phyloP scores from a whole-genome alignment of 148 eudicot genomes.

The Rhododendron ferrugineum region DNA sequence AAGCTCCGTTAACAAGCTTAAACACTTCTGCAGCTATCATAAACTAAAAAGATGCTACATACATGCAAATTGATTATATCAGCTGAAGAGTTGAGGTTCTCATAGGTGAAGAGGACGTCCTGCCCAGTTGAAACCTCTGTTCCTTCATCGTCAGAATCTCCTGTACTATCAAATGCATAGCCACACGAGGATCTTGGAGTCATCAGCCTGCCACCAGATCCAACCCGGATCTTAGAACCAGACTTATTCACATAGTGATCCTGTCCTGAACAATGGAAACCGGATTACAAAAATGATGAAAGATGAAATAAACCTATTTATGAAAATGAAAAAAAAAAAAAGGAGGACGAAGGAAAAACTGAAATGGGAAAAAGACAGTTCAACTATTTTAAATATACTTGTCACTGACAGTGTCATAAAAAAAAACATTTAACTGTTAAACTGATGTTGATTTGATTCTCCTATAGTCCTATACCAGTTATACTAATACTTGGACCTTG shows the following conservation, averaged over 20 bases:
- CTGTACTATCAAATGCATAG: constrained; percentile 34
- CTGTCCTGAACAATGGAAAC: constrained; percentile 36
- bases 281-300: background rate
- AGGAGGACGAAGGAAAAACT: background rate
- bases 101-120: constrained; percentile 24
- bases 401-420: background rate
- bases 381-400: background rate
- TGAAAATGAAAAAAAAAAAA: background rate
- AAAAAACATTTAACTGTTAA: background rate
- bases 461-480: background rate
- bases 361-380: background rate
- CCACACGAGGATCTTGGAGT: constrained; percentile 41
- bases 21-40: background rate
- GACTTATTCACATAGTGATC: constrained; percentile 24
- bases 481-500: background rate
- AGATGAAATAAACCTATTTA: background rate
- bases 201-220: constrained; percentile 37
- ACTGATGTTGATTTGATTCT: background rate
- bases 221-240: constrained; percentile 27
- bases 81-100: constrained; percentile 26
- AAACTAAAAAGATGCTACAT: constrained; percentile 10
- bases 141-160: constrained; percentile 46
- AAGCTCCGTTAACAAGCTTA: background rate
- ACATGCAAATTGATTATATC: constrained; percentile 25
- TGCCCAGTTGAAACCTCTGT: constrained; percentile 37